Base-by-base conservation (phyloP, 2,329 filamentous ascomycete species). In the Fusarium tjaetaba region DNA sequence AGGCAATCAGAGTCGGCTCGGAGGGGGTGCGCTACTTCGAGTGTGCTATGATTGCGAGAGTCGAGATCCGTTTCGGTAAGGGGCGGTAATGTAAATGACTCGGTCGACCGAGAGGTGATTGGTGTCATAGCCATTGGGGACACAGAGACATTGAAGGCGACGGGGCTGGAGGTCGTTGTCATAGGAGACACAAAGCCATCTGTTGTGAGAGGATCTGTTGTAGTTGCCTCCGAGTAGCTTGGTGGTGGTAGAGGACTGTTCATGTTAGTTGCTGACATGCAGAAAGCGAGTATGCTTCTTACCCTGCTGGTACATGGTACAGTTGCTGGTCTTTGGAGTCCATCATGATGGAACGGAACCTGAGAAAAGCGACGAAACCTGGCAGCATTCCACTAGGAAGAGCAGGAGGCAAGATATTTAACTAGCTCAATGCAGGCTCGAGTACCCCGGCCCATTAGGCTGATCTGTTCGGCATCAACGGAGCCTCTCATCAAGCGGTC, bases 131-230 rank as follows among this genome's bases (percentile, higher is more conserved):
- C 36, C 28, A 61, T 42, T 32, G 58, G 58, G 1, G 58, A 61
- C 2, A 61, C 36, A 0, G 58, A 42, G 34, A 61, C 46, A 28
- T 55, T 61, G 18, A 55, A 61, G 1, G 22, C 22, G 10, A 61
- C 58, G 1, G 58, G 58, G 18, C 58, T 61, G 32, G 58, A 61
- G 1, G 58, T 34, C 3, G 36, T 42, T 42, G 58, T 53, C 28
- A 61, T 55, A 22, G 58, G 58, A 4, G 58, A 61, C 14, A 61
- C n/a, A 24, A 61, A 61, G 13, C 58, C 58, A 55, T 61, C 58
- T 41, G 58, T 42, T 13, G 58, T 61, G 7, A 61, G 26, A 6
- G 46, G 58, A 10, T 61, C 58, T 55, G 14, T 42, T 42, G 46
- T 61, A 2, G 46, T 61, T 34, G 58, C 58, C 11, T 61, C 58